Conservation (phyloP, 2,329 filamentous ascomycete genomes). For the Fusarium sublunatum region DNA sequence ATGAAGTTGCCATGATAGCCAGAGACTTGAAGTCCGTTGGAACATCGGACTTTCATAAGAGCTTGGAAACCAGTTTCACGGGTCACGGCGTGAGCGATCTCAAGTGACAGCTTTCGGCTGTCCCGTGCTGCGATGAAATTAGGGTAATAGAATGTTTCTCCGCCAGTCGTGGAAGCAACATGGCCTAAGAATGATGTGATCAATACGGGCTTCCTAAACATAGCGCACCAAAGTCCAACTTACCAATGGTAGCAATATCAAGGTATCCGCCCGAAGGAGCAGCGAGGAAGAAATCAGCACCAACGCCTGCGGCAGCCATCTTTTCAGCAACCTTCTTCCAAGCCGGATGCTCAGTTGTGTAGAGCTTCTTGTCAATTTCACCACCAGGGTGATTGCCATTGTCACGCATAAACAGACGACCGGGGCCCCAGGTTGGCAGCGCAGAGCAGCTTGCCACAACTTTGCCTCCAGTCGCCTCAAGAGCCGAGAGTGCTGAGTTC, state of each 20-base stretch:
- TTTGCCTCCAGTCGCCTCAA: constrained; percentile 90
- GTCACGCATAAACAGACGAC: constrained; percentile 85
- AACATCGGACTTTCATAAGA: constrained; percentile 98
- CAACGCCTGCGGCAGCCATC: constrained; percentile 87
- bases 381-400: constrained; percentile 87
- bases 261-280: constrained; percentile 91
- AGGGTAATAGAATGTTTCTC: constrained; percentile 95
- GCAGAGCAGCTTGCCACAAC: constrained; percentile 87
- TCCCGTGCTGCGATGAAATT: constrained; percentile 94
- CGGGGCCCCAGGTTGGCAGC: constrained; percentile 93
- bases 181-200: constrained; percentile 66
- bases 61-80: constrained; percentile 95
- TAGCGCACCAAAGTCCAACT: constrained; percentile 40
- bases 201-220: neutral
- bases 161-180: constrained; percentile 87
- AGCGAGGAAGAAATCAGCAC: constrained; percentile 93
- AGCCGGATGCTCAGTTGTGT: constrained; percentile 87
- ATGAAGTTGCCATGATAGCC: constrained; percentile 97
- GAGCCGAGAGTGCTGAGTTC: constrained; percentile 83
- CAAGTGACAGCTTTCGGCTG: constrained; percentile 81
- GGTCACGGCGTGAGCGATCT: constrained; percentile 86
- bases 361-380: constrained; percentile 91
- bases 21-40: constrained; percentile 92
- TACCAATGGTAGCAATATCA: constrained; percentile 90
- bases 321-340: constrained; percentile 90